phyloP scores from a whole-genome alignment of 148 eudicot genomes.

The Fagopyrum esculentum region DNA sequence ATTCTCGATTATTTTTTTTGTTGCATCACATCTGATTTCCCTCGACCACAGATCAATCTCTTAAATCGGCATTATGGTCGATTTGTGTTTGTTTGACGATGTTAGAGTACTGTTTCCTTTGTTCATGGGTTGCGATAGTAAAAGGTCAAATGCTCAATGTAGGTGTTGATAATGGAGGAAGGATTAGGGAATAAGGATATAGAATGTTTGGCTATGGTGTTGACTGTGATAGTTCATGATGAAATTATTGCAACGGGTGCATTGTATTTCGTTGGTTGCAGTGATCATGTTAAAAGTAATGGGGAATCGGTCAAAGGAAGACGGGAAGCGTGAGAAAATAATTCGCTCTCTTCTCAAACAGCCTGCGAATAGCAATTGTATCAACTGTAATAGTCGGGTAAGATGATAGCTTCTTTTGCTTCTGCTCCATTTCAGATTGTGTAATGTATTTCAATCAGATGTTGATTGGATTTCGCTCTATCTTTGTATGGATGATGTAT shows the following conservation, averaged over 20 bases:
- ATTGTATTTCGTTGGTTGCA: conserved; percentile 16
- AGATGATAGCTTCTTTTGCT: conserved; percentile 1
- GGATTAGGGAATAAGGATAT: background rate
- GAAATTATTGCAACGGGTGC: background rate
- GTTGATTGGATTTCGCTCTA: background rate
- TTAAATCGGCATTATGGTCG: background rate
- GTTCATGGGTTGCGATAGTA: background rate
- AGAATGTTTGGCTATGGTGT: background rate
- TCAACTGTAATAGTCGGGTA: conserved; percentile 70
- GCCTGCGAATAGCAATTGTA: conserved; percentile 67
- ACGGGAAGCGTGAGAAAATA: conserved; percentile 60
- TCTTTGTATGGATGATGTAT: background rate
- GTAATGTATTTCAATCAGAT: conserved; percentile 6
- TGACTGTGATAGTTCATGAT: background rate
- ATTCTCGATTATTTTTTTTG: background rate
- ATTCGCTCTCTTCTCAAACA: conserved; percentile 68
- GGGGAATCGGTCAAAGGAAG: conserved; percentile 73
- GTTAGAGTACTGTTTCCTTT: background rate
- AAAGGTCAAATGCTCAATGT: background rate
- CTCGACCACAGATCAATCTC: background rate
- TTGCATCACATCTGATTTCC: background rate
- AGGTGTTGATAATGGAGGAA: background rate
- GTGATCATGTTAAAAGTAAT: conserved; percentile 29
- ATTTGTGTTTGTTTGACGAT: background rate
- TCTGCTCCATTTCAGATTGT: background rate